phyloP scores from a whole-genome alignment of 345 rosid genomes.

The Linum usitatissimum region DNA sequence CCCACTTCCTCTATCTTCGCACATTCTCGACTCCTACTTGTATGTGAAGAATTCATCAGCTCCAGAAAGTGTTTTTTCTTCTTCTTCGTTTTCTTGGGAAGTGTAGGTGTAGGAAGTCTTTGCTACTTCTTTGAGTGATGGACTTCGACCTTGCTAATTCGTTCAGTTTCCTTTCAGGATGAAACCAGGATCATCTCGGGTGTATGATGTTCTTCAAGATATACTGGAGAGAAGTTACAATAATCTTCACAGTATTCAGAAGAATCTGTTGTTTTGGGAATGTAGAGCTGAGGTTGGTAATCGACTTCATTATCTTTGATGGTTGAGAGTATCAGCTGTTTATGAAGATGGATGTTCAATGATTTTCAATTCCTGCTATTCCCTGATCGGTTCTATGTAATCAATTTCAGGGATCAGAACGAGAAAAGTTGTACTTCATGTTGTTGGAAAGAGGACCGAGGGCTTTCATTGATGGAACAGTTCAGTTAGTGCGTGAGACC shows the following conservation, averaged over 20 bases:
- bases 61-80: neutral
- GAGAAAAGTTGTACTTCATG: slow-evolving; percentile 62
- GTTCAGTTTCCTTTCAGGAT: slow-evolving; percentile 15
- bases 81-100: neutral
- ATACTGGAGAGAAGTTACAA: slow-evolving; percentile 42
- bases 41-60: slow-evolving; percentile 18
- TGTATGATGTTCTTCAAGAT: slow-evolving; percentile 51
- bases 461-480: slow-evolving; percentile 52
- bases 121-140: neutral
- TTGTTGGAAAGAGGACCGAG: slow-evolving; percentile 82
- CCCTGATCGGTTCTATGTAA: neutral
- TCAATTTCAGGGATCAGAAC: slow-evolving; percentile 47
- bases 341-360: neutral
- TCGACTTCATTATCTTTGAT: neutral
- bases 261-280: slow-evolving; percentile 77
- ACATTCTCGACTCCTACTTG: slow-evolving; percentile 35
- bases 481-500: slow-evolving; percentile 32
- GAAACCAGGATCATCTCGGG: slow-evolving; percentile 28
- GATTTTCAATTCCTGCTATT: neutral
- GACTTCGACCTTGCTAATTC: neutral
- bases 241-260: slow-evolving; percentile 53
- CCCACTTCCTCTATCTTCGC: slow-evolving; percentile 63
- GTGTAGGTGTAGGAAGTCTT: neutral
- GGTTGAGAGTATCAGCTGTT: neutral
- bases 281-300: slow-evolving; percentile 61